These are phyloP conservation scores for Xylariaceae sp. DNA, from an alignment of 2,329 filamentous ascomycete genomes.

Conservation along the genomic window DNA sequence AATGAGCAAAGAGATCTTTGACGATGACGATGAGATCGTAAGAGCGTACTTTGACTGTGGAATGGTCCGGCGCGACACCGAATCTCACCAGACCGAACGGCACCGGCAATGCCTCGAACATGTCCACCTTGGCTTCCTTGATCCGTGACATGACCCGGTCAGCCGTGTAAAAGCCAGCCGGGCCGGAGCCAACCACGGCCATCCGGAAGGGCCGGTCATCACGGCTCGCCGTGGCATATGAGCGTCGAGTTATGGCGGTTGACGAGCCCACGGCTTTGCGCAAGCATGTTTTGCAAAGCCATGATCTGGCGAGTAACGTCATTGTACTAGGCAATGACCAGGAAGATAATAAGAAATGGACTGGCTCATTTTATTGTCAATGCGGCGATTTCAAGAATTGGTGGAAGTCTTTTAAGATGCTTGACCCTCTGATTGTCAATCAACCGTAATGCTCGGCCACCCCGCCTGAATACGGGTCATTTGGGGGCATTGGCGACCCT, in stretches of 20 bases:
- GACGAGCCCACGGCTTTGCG: slow-evolving; percentile 17
- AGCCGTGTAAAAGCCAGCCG: slow-evolving; percentile 92
- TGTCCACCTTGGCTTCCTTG: slow-evolving; percentile 70
- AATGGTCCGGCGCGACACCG: slow-evolving; percentile 96
- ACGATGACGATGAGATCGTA: not conserved
- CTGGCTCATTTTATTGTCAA: not conserved
- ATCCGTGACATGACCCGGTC: slow-evolving; percentile 77
- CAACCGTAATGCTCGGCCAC: not conserved
- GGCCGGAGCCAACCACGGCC: slow-evolving; percentile 87
- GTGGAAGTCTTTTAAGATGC: not conserved
- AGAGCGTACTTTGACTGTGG: slow-evolving; percentile 80
- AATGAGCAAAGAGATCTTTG: not conserved
- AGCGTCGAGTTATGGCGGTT: slow-evolving; percentile 15
- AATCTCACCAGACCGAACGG: slow-evolving; percentile 90
- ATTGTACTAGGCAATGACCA: slow-evolving; percentile 15
- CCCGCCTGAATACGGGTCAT: not conserved
- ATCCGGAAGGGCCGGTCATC: slow-evolving; percentile 60
- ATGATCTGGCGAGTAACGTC: slow-evolving; percentile 24
- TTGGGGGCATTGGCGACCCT: not conserved
- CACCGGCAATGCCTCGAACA: slow-evolving; percentile 92
- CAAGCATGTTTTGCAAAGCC: slow-evolving; percentile 28
- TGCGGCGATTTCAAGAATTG: not conserved
- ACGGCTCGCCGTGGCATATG: slow-evolving; percentile 24
- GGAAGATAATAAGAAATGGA: not conserved
- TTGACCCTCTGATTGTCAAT: not conserved